These are phyloP conservation scores for Delphinella strobiligena DNA, from an alignment of 2,329 filamentous ascomycete species.

Conservation along the genomic window DNA sequence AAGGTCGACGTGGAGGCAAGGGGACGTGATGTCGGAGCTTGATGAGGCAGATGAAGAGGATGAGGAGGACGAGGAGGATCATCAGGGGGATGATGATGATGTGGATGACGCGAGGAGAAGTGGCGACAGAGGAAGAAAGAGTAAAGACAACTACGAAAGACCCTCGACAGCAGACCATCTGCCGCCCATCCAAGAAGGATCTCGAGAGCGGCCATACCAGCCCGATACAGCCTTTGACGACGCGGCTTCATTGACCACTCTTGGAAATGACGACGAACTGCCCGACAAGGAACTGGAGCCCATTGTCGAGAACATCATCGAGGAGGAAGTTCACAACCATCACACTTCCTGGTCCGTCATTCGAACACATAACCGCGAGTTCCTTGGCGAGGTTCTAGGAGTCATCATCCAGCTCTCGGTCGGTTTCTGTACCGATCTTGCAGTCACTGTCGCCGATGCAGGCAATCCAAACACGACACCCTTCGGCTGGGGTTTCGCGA, in stretches of 20 bases:
- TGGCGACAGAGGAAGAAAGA: no score
- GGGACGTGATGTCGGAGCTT: slow-evolving; percentile 11
- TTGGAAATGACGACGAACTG: slow-evolving; percentile 21
- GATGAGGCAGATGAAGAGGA: slow-evolving; percentile 18
- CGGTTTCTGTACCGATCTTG: slow-evolving; percentile 39
- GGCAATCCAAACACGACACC: slow-evolving; percentile 29
- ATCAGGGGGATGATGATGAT: no score
- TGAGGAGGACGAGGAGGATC: slow-evolving; percentile 8
- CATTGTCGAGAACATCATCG: slow-evolving; percentile 29
- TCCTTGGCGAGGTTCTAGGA: slow-evolving; percentile 41
- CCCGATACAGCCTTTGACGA: slow-evolving; percentile 5
- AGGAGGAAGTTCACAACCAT: slow-evolving; percentile 38
- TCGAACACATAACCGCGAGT: slow-evolving; percentile 40
- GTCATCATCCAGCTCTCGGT: slow-evolving; percentile 21
- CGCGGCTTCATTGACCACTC: slow-evolving; percentile 15
- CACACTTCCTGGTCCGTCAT: slow-evolving; percentile 35
- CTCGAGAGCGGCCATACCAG: background rate
- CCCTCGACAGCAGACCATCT: no score
- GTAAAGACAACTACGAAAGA: no score
- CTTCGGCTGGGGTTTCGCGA: slow-evolving; percentile 32
- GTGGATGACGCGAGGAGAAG: no score
- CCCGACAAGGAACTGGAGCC: slow-evolving; percentile 31
- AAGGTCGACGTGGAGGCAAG: background rate
- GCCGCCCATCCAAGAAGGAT: background rate
- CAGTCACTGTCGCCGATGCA: slow-evolving; percentile 29